Conservation (phyloP, 176 grass and related monocot species). For the Pontederia paniculata region DNA sequence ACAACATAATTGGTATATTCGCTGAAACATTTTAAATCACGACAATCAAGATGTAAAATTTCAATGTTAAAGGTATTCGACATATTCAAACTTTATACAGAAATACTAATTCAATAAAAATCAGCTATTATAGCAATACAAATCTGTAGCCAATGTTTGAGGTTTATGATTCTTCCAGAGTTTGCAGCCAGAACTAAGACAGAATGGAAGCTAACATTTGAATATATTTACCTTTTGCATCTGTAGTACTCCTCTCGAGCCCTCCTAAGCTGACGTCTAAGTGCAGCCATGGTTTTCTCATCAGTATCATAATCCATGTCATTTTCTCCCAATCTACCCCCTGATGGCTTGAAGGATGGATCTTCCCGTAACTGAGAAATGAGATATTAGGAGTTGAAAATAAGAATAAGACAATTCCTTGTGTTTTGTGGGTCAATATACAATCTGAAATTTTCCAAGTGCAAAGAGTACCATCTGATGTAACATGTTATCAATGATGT, state of each 20-base stretch:
- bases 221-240: constrained; percentile 65
- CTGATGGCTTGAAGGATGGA: constrained; percentile 92
- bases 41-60: no score
- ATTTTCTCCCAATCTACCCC: constrained; percentile 92
- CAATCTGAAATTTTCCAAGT: no score
- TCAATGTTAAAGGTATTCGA: no score
- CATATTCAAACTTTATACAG: no score
- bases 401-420: no score
- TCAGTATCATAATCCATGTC: constrained; percentile 99
- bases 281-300: constrained; percentile 96
- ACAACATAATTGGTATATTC: constrained; percentile 93
- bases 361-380: constrained; percentile 56
- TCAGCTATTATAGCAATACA: no score
- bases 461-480: constrained; percentile 68
- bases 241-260: constrained; percentile 96
- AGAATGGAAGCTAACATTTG: background rate
- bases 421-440: background rate
- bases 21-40: constrained; percentile 35
- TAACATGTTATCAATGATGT: constrained; percentile 93
- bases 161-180: no score
- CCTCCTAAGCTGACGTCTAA: constrained; percentile 81
- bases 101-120: background rate
- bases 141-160: no score
- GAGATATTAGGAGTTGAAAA: background rate
- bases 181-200: background rate